Evolutionary conservation across 441 rosid species (phyloP), one percentile per base, ranked within the genome.

Genomic region (Populus trichocarpa): DNA sequence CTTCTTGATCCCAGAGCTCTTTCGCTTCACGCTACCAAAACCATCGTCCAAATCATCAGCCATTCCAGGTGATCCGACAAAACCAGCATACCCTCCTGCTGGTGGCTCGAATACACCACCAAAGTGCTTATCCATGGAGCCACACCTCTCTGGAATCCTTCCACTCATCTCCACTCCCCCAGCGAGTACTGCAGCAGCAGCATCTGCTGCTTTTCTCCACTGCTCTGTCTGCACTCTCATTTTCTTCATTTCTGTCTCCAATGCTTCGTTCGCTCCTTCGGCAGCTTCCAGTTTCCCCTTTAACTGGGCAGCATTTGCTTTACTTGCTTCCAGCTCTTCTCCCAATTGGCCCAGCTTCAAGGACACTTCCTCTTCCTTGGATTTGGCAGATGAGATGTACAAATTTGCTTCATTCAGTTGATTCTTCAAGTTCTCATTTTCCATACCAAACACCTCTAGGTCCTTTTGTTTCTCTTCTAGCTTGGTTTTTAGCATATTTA

Each of bases 171-270:
- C 97, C 40, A 72, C 86, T 23, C 83, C 93, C 10, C 93, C 94
- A 12, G 97, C 88, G 30, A 95, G 95, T 22, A 95, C 90, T 7
- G 95, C 89, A 50, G 99, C 97, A 69, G 98, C 99, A 0, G 98
- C 99, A 83, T 95, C 98, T 0, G 99, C 98, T 0, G 98, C 98
- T 84, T 95, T 95, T 81, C 89, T 86, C 99, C 99, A 95, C 77
- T 95, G 98, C 85, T 91, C 98, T 10, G 98, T 93, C 84, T 95
- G 99, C 68, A 92, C 91, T 78, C 89, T 87, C 74, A 95, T 88
- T 87, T 82, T 92, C 89, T 88, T 93, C 93, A 92, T 93, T 89
- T 93, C 99, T 1, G 78, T 82, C 83, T 95, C 98, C 78, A 93
- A 66, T 46, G 82, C 89, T 38, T 85, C 87, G 71, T 93, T 95